These are phyloP conservation scores for Fusarium globosum DNA, from an alignment of 2,329 filamentous ascomycete species.

Conservation along the genomic window DNA sequence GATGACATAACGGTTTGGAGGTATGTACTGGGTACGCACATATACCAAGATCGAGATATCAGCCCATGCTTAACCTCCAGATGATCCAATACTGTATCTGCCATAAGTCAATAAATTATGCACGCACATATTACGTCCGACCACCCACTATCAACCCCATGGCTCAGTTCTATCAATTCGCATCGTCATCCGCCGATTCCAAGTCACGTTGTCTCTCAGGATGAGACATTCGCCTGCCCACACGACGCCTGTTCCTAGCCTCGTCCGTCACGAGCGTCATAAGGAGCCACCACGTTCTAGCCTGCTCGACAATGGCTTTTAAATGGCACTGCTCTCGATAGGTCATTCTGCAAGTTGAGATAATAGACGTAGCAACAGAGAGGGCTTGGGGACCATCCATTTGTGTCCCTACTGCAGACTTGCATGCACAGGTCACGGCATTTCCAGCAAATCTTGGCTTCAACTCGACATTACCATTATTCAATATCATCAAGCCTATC, in stretches of 20 bases:
- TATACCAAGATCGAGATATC: slow-evolving; percentile 25
- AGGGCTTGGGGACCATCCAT: neutral
- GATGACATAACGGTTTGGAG: slow-evolving; percentile 3
- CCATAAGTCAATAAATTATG: neutral
- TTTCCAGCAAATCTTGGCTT: neutral
- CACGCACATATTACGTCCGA: neutral
- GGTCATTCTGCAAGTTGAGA: neutral
- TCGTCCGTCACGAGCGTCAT: slow-evolving; percentile 33
- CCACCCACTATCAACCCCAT: slow-evolving; percentile 2
- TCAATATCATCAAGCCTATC: slow-evolving; percentile 42
- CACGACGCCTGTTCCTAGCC: slow-evolving; percentile 2
- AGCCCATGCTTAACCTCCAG: slow-evolving; percentile 23
- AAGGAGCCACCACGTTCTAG: neutral
- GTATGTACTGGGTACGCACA: neutral
- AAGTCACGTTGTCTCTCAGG: slow-evolving; percentile 36
- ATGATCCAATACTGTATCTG: slow-evolving; percentile 17
- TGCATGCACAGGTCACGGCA: neutral
- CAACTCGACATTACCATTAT: slow-evolving; percentile 47
- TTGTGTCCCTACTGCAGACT: neutral
- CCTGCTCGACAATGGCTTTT: neutral
- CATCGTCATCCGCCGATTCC: slow-evolving; percentile 30
- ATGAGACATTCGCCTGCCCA: slow-evolving; percentile 30
- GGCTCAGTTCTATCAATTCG: slow-evolving; percentile 1
- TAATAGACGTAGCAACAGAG: neutral
- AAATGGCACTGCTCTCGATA: neutral